Base-by-base conservation (phyloP, 2,329 filamentous ascomycete species). In the Fusarium sp. region DNA sequence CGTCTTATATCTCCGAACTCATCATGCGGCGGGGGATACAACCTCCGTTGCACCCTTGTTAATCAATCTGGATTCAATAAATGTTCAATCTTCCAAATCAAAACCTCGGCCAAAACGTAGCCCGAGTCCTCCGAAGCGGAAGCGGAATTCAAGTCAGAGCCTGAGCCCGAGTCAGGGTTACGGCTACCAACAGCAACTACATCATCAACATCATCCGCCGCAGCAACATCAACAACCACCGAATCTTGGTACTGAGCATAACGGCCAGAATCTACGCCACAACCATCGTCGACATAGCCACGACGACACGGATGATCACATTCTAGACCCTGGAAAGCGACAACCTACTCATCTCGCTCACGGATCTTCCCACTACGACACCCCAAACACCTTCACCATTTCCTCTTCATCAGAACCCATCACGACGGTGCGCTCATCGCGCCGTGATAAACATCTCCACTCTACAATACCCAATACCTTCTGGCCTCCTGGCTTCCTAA, bases 11-110 rank as follows among this genome's bases (percentile, higher is more conserved):
- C 56, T 67, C 73, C 67, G 58, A 67, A 71, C 58, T 73, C 80
- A 83, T 77, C 74, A 89, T 89, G 87, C 84, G 82, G 87, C 82
- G 83, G 77, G 76, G 78, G 86, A 86, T 83, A 80, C 76, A 70
- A 73, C 78, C 85, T 87, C 86, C 84, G 83, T 84, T 83, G 84
- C 84, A 83, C 79, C 78, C 76, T 72, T 78, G 74, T 75, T 74
- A 69, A 79, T 83, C 84, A 87, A 80, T 77, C 84, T 89, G 86
- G 87, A 89, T 85, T 78, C 84, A 76, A 80, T 84, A 85, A 78
- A 81, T 57, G 72, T 74, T 68, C 42, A 81, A 71, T 50, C 59
- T 55, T 47, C 62, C 52, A 60, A 57, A 45, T 45, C 71, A 49
- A 70, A 62, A 49, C 45, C 69, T 64, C 65, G 71, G 71, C 53